Percentiles rank a stretch among this genome's conserved stretches.
Evolutionary conservation across 805 yeast species (phyloP).

Genomic region (Starmerella sirachaensis): DNA sequence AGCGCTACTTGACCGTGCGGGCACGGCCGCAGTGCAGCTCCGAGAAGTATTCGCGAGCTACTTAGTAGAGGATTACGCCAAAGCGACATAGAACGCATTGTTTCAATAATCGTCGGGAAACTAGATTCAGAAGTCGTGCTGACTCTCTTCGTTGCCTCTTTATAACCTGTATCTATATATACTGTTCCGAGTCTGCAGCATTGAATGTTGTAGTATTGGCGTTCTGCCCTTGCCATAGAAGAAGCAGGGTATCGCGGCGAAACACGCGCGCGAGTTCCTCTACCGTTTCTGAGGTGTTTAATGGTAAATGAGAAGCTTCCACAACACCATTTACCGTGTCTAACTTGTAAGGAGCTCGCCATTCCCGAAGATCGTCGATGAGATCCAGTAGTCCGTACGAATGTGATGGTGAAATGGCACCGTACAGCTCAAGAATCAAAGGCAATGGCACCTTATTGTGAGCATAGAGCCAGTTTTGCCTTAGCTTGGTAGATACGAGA

Average conservation of each 20-base stretch:
- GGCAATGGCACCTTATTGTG: conserved; percentile 6
- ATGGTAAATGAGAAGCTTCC: neutral
- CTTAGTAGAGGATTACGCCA: conserved; percentile 21
- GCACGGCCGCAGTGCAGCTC: conserved; percentile 16
- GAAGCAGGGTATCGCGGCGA: conserved; percentile 7
- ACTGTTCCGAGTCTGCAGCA: too few relatives aligned
- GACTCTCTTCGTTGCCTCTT: too few relatives aligned
- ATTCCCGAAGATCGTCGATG: conserved; percentile 7
- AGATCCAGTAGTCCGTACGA: conserved; percentile 5
- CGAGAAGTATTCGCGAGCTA: conserved; percentile 20
- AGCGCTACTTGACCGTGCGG: conserved; percentile 17
- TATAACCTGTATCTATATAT: too few relatives aligned
- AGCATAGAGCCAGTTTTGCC: conserved; percentile 8
- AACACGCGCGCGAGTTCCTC: conserved; percentile 5
- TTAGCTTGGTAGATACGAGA: neutral
- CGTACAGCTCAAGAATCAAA: conserved; percentile 1
- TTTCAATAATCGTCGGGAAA: too few relatives aligned
- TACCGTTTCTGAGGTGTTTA: neutral
- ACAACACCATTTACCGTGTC: conserved; percentile 5
- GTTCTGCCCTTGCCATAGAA: conserved; percentile 6
- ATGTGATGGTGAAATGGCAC: too few relatives aligned
- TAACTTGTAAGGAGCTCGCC: conserved; percentile 11
- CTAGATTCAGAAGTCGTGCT: too few relatives aligned
- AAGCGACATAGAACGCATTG: neutral
- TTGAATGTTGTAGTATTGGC: too few relatives aligned